Evolutionary conservation across 2,329 filamentous ascomycete genomes (phyloP).

Genomic region (Pseudocercospora vitis): DNA sequence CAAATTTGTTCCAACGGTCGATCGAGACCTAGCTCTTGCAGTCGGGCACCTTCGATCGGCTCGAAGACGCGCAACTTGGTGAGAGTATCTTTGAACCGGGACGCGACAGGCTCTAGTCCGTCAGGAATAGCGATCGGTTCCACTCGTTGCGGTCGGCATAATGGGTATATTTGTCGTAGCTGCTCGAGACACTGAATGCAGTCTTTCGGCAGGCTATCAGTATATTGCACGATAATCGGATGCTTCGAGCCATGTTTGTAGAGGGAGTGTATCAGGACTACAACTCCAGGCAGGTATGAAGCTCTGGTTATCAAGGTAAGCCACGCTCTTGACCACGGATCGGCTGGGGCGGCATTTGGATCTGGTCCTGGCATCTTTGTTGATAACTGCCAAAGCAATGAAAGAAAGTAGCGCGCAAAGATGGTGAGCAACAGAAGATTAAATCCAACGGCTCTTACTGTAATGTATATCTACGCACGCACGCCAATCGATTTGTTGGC

Average conservation of each 20-base stretch:
- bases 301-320: slow-evolving; percentile 52
- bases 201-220: slow-evolving; percentile 44
- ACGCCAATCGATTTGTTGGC: too few relatives aligned
- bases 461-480: not conserved
- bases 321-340: slow-evolving; percentile 20
- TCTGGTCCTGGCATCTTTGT: slow-evolving; percentile 17
- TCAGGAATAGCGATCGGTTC: slow-evolving; percentile 19
- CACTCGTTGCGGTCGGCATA: slow-evolving; percentile 41
- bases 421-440: not conserved
- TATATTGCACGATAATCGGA: slow-evolving; percentile 54
- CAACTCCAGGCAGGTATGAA: slow-evolving; percentile 54
- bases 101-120: slow-evolving; percentile 43
- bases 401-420: not conserved
- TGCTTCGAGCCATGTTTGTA: slow-evolving; percentile 47
- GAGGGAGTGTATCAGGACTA: slow-evolving; percentile 53
- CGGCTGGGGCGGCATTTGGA: slow-evolving; percentile 13
- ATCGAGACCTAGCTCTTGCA: not conserved
- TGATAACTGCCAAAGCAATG: too few relatives aligned
- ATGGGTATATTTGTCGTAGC: slow-evolving; percentile 43
- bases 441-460: not conserved
- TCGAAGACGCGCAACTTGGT: slow-evolving; percentile 58
- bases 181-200: slow-evolving; percentile 46
- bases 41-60: slow-evolving; percentile 30
- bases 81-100: slow-evolving; percentile 56
- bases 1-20: slow-evolving; percentile 42